Conservation (phyloP, 2,329 filamentous ascomycete genomes). For the Trichoderma breve region DNA sequence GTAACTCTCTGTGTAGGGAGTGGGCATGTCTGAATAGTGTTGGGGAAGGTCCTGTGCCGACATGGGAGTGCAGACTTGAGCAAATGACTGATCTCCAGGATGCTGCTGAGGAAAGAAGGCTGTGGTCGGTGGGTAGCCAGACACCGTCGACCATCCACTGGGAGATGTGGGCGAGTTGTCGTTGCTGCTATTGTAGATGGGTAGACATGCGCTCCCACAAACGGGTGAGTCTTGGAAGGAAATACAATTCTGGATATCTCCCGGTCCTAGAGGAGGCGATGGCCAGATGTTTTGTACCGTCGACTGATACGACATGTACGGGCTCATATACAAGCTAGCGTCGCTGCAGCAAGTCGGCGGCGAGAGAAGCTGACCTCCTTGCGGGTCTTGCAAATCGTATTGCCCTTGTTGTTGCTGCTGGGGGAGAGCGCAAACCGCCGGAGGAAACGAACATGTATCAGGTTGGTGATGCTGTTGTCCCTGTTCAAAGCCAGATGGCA, state of each 20-base stretch:
- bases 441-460: conserved; percentile 25
- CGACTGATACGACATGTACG: conserved; percentile 13
- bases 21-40: conserved; percentile 23
- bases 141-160: conserved; percentile 34
- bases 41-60: conserved; percentile 25
- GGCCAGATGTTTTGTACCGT: conserved; percentile 32
- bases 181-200: conserved; percentile 27
- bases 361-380: conserved; percentile 8
- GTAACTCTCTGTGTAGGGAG: conserved; percentile 24
- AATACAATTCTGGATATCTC: conserved; percentile 38
- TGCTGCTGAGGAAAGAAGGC: conserved; percentile 24
- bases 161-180: conserved; percentile 33
- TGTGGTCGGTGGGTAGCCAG: conserved; percentile 24
- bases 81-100: conserved; percentile 21
- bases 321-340: conserved; percentile 15
- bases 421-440: conserved; percentile 18
- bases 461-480: conserved; percentile 26
- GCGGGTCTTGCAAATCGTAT: neutral
- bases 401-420: neutral
- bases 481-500: conserved; percentile 24
- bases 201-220: conserved; percentile 24
- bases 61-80: conserved; percentile 29
- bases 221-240: conserved; percentile 36
- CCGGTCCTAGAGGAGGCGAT: conserved; percentile 38
- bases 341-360: conserved; percentile 22